Evolutionary conservation across 176 grass and related monocot species (phyloP), one percentile per base, ranked within the genome.

Genomic region (Secale cereale): DNA sequence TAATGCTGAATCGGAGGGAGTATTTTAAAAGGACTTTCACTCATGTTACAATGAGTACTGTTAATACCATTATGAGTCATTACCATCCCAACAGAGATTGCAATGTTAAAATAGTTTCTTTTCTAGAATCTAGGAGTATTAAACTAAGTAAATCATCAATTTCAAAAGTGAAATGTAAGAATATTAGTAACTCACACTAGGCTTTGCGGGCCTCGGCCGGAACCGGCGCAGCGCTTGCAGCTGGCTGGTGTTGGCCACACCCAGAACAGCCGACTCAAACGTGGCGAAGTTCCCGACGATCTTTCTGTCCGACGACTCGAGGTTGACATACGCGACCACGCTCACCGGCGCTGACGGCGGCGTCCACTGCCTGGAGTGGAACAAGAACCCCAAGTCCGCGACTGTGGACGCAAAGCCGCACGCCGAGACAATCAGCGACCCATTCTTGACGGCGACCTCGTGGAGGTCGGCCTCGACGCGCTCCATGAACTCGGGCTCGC

Each of bases 401-500:
- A 91, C 91, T 16, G 94, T 16, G 22, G 95, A 98, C 73, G 93
- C 95, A 43, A 98, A 98, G 30, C 95, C 92, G 64, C 95, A 95
- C 3, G 92, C 87, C 36, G 91, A 94, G 59, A 97, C 35, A 25
- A 97, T 81, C 14, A 97, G 83, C 20, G 95, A 90, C 1, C 95
- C 92, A 6, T 46, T 81, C 76, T 28, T 52, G 25, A 64, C 70
- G 7, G 91, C 90, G 65, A 52, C 40, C 3, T 90, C 79, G 86
- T 94, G 92, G 88, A 91, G 87, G 1, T 93, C 89, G n/a, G 52
- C 89, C 82, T 94, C 89, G 41, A 94, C 73, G 78, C 92, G 60
- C 89, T 93, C 95, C 88, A 98, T 95, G 87, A 93, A 95, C 85
- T 98, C 91, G 3, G 91, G 95, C 91, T 98, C 93, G 29, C 92